phyloP scores from a whole-genome alignment of 306 rosid genomes.

The Clitoria ternatea region DNA sequence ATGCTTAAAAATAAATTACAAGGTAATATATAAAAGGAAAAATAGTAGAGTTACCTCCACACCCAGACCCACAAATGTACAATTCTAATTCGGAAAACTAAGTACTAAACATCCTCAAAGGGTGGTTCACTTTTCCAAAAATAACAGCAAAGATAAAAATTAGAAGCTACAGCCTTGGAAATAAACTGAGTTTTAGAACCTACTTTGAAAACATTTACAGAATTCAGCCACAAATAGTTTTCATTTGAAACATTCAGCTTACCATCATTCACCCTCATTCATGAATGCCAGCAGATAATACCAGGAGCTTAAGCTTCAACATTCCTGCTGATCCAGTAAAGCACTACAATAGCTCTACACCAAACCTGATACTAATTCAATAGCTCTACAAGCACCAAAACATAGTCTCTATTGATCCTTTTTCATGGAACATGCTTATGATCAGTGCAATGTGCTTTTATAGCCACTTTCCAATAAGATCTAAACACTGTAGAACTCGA shows the following conservation, averaged over 20 bases:
- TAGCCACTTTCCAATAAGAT: background rate
- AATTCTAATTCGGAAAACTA: constrained; percentile 7
- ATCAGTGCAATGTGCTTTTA: background rate
- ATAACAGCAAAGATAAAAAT: constrained; percentile 28
- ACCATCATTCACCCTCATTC: constrained; percentile 15
- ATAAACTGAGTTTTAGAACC: background rate
- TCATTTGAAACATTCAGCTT: constrained; percentile 21
- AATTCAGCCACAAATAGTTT: background rate
- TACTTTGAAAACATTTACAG: background rate
- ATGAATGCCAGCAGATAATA: constrained; percentile 22
- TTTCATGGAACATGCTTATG: constrained; percentile 7
- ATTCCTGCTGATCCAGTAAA: constrained; percentile 18
- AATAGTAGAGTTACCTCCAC: constrained; percentile 26
- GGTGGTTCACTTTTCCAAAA: constrained; percentile 37
- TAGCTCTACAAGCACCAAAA: background rate
- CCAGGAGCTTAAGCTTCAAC: constrained; percentile 3
- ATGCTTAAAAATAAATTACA: constrained; percentile 31
- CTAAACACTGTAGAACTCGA: background rate
- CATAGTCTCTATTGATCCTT: background rate
- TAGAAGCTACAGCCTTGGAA: constrained; percentile 35
- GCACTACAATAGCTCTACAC: background rate
- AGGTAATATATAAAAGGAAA: background rate
- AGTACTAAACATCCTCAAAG: constrained; percentile 36
- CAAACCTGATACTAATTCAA: constrained; percentile 4
- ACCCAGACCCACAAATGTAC: constrained; percentile 28